phyloP scores from a whole-genome alignment of 2,329 filamentous ascomycete genomes.

The Tolypocladium amazonense region DNA sequence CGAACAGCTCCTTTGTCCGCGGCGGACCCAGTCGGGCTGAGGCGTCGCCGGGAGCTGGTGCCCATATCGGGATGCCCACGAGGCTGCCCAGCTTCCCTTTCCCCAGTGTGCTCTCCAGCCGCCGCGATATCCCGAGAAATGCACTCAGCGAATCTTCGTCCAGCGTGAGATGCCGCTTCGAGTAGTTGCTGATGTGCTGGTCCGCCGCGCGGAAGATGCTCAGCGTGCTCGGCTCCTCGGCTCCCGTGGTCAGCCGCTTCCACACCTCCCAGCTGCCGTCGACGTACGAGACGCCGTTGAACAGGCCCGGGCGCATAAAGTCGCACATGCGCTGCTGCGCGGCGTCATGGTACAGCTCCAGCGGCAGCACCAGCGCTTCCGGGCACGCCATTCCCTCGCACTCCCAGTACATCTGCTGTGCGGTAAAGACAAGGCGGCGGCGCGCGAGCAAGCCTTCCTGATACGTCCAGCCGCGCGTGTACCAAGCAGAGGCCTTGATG shows the following conservation, averaged over 20 bases:
- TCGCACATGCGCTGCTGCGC: constrained; percentile 23
- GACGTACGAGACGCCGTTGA: constrained; percentile 23
- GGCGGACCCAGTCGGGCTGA: constrained; percentile 9
- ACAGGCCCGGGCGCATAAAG: constrained; percentile 22
- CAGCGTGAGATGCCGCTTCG: constrained; percentile 14
- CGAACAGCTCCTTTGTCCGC: constrained; percentile 21
- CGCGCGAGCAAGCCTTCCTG: constrained; percentile 26
- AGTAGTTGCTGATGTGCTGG: constrained; percentile 22
- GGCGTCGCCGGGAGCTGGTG: constrained; percentile 7
- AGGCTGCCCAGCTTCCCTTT: constrained; percentile 17
- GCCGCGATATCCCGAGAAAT: constrained; percentile 18
- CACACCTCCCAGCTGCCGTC: constrained; percentile 24
- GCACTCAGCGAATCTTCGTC: constrained; percentile 23
- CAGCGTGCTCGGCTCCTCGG: constrained; percentile 20
- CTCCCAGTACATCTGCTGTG: constrained; percentile 28
- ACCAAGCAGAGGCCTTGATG: constrained; percentile 21
- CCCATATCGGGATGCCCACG: constrained; percentile 22
- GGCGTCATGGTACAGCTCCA: constrained; percentile 19
- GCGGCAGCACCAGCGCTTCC: constrained; percentile 19
- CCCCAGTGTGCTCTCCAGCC: constrained; percentile 18
- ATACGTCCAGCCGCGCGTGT: constrained; percentile 26
- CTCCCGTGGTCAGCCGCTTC: constrained; percentile 17
- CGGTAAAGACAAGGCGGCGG: constrained; percentile 26
- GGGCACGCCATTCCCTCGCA: constrained; percentile 27
- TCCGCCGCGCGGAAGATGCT: constrained; percentile 24